Evolutionary conservation across 176 grass and related monocot genomes (phyloP).

Genomic region (Carex pumila): DNA sequence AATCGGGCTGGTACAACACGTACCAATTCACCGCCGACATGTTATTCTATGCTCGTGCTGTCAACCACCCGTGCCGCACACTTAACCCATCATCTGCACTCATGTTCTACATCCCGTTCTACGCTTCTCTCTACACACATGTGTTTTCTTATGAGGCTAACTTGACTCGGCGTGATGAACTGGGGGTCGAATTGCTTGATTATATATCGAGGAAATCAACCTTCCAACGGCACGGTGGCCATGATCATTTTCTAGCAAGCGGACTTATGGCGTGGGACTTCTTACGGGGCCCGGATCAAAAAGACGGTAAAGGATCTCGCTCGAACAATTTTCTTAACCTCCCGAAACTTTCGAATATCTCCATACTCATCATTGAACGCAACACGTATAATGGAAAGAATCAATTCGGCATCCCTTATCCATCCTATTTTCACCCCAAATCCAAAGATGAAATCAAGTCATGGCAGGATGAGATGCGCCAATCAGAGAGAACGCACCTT

Average conservation of each 20-base stretch:
- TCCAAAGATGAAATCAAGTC: constrained; percentile 6
- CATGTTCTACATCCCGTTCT: constrained; percentile 32
- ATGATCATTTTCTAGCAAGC: constrained; percentile 30
- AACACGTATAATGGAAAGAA: constrained; percentile 6
- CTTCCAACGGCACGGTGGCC: constrained; percentile 22
- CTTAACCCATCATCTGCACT: background rate
- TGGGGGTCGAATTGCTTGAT: constrained; percentile 16
- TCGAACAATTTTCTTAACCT: constrained; percentile 10
- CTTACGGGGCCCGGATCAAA: background rate
- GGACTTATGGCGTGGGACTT: constrained; percentile 23
- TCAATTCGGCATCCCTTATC: constrained; percentile 38
- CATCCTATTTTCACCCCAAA: constrained; percentile 40
- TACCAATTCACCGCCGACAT: constrained; percentile 34
- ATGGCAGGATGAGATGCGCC: constrained; percentile 30
- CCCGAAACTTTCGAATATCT: constrained; percentile 27
- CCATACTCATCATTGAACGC: constrained; percentile 31
- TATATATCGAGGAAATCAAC: constrained; percentile 4
- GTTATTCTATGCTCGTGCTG: constrained; percentile 31
- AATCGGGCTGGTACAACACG: constrained; percentile 25
- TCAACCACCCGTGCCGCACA: constrained; percentile 37
- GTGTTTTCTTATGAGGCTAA: background rate
- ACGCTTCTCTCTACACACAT: constrained; percentile 20
- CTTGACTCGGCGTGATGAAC: constrained; percentile 8
- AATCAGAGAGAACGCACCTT: constrained; percentile 12
- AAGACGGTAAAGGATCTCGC: background rate